Evolutionary conservation across 306 rosid genomes (phyloP), one percentile per base, ranked within the genome.

Genomic region (Sindora glabra): DNA sequence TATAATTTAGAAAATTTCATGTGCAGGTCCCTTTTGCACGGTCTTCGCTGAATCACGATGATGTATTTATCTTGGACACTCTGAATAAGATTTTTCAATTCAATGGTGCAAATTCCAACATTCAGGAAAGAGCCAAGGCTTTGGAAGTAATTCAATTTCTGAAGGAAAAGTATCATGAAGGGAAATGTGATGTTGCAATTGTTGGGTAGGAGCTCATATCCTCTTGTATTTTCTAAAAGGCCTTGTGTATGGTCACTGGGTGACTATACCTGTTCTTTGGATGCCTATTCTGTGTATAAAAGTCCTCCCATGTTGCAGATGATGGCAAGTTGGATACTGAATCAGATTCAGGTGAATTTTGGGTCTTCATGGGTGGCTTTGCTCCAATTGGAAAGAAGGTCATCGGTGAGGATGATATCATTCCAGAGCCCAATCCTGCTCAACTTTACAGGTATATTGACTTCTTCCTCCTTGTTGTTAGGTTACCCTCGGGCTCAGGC

Each of bases 341-440:
- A 76, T 94, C 99, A 1, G 99, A 94, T 74, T 94, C 99, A 0
- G 99, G 99, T 65, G 99, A 94, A 67, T 94, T 94, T 68, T 94
- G 99, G 99, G 97, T 94, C 72, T 94, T 94, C 71, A 82, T 94
- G 56, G 99, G 99, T 69, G 99, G 99, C 51, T 94, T 94, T 74
- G 99, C 99, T 63, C 99, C 99, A 26, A 94, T 94, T 71, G 96
- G 89, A 59, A 94, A 94, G 86, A 94, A 89, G 79, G 84, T 94
- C 40, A 62, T 75, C 22, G 27, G 68, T 27, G 99, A 94, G 69
- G 99, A 94, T 75, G 99, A 94, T 72, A 71, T 86, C 10, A 56
- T 84, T 66, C 95, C 95, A 19, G 99, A 94, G 81, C 50, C 83
- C 42, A 70, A 79, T 75, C 90, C 94, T 76, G 90, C 97, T 58